Evolutionary conservation across 192 early-diverging fungal species (phyloP).

Genomic region (Gaertneriomyces sp.): DNA sequence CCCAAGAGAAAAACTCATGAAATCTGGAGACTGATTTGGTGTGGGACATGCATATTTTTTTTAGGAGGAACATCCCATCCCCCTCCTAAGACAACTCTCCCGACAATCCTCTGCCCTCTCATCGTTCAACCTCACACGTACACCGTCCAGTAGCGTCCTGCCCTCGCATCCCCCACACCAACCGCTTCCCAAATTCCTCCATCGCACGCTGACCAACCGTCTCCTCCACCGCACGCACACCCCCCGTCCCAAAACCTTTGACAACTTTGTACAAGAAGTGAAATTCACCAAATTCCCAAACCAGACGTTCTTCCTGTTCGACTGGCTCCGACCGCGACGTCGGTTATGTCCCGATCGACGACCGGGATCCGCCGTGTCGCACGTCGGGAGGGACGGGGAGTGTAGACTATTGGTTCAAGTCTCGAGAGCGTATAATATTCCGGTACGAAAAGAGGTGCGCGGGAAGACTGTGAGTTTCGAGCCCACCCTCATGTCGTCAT

Average conservation of each 20-base stretch:
- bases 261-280: constrained; percentile 51
- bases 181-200: constrained; percentile 35
- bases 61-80: no score
- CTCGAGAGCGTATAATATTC: constrained; percentile 42
- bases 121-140: neutral
- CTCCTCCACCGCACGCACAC: constrained; percentile 36
- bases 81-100: neutral
- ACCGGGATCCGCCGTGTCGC: constrained; percentile 5
- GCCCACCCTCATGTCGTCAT: no score
- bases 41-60: no score
- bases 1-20: no score
- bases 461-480: no score
- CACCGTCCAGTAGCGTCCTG: neutral
- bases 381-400: constrained; percentile 22
- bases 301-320: constrained; percentile 19
- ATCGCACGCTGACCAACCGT: constrained; percentile 48
- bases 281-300: constrained; percentile 25
- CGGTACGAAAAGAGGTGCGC: constrained; percentile 31
- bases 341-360: constrained; percentile 46
- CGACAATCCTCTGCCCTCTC: constrained; percentile 5
- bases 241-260: constrained; percentile 36
- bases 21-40: no score
- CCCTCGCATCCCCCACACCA: neutral
- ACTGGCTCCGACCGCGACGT: constrained; percentile 37
- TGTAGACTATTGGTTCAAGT: constrained; percentile 49